Evolutionary conservation across 2,329 filamentous ascomycete genomes (phyloP).

Genomic region (Neoscytalidium dimidiatum): DNA sequence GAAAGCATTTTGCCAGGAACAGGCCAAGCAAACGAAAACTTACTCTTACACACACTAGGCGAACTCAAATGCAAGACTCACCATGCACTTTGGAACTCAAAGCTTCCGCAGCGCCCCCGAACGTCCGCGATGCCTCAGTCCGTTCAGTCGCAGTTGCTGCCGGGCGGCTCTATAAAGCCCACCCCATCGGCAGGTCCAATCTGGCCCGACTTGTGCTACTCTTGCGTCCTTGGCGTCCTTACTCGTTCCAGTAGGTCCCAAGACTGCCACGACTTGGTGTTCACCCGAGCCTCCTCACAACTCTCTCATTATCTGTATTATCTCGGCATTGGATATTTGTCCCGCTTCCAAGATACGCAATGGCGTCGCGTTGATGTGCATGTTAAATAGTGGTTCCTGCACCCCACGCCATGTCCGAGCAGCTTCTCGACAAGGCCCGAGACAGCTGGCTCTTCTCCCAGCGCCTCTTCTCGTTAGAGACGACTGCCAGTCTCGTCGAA

Average conservation of each 20-base stretch:
- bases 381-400: neutral
- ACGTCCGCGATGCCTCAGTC: neutral
- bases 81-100: neutral
- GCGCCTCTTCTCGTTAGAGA: neutral
- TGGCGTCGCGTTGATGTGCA: neutral
- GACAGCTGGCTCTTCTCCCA: neutral
- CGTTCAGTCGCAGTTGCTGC: neutral
- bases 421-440: neutral
- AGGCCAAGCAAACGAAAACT: neutral
- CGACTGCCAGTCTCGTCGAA: neutral
- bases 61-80: neutral
- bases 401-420: neutral
- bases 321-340: neutral
- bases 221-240: conserved; percentile 9
- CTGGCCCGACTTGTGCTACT: neutral
- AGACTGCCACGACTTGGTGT: neutral
- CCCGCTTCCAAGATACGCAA: neutral
- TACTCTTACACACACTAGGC: neutral
- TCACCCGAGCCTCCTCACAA: neutral
- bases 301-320: neutral
- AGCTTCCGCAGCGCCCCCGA: no score
- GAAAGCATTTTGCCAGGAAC: neutral
- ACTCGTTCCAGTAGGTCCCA: neutral
- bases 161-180: neutral
- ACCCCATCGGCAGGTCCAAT: neutral